Percentiles rank a stretch among this genome's conserved stretches.
These are phyloP conservation scores for Pythium monospermum DNA, from an alignment of 352 stramenopile species.

Conservation along the genomic window DNA sequence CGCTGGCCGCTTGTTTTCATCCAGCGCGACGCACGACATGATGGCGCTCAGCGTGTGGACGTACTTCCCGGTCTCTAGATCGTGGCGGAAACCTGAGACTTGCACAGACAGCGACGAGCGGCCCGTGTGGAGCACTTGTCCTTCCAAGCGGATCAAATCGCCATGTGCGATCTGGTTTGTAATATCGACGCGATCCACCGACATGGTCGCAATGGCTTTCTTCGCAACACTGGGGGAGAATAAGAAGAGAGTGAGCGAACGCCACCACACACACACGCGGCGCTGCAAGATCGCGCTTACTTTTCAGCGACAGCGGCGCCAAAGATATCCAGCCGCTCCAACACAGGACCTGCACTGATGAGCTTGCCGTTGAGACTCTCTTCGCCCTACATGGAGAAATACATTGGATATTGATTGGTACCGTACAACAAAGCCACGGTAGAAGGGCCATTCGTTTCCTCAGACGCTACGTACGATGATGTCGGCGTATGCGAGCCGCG, in stretches of 20 bases:
- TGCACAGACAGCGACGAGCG: conserved; percentile 52
- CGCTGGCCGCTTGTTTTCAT: conserved; percentile 55
- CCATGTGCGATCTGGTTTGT: conserved; percentile 58
- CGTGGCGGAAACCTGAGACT: conserved; percentile 61
- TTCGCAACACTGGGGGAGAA: conserved; percentile 31
- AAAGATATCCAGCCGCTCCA: conserved; percentile 49
- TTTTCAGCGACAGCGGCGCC: conserved; percentile 59
- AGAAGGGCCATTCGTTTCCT: too few species aligned
- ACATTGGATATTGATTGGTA: too few species aligned
- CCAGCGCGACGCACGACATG: conserved; percentile 66
- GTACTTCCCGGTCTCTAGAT: conserved; percentile 60
- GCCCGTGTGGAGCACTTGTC: conserved; percentile 57
- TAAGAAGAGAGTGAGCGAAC: neutral
- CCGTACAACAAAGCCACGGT: too few species aligned
- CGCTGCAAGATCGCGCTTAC: conserved; percentile 19
- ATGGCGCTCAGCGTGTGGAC: conserved; percentile 64
- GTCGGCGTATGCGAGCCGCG: conserved; percentile 40
- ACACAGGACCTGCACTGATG: conserved; percentile 26
- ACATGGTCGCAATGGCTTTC: conserved; percentile 60
- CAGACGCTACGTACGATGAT: conserved; percentile 22
- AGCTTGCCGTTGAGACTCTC: conserved; percentile 28
- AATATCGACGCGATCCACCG: conserved; percentile 62
- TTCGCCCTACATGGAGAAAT: conserved; percentile 24
- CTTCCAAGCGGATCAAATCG: conserved; percentile 59
- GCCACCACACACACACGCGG: neutral